Conservation (phyloP, 169 alveolate genomes). For the Neospora caninum region DNA sequence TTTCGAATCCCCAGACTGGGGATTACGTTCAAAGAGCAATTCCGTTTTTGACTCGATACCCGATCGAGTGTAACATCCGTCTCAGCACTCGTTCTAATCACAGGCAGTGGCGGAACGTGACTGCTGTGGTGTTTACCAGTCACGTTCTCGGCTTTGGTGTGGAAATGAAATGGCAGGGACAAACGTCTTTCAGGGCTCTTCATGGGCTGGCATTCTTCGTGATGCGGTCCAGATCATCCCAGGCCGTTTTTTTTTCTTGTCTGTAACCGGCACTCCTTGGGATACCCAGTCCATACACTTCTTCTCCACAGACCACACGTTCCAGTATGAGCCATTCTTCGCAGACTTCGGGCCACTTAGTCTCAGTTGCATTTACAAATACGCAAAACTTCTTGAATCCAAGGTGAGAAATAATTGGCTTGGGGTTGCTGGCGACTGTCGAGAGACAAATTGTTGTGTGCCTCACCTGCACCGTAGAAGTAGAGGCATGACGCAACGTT, state of each 20-base stretch:
- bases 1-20: no score
- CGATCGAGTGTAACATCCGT: no score
- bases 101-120: no score
- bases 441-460: background rate
- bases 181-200: slow-evolving; percentile 11
- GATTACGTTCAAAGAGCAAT: no score
- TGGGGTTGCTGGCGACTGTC: background rate
- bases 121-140: no score
- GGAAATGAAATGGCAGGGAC: background rate
- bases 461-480: background rate
- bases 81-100: no score
- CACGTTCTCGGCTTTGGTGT: background rate
- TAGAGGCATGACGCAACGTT: background rate
- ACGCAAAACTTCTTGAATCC: slow-evolving; percentile 53
- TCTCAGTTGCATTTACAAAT: slow-evolving; percentile 71
- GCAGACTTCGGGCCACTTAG: slow-evolving; percentile 95
- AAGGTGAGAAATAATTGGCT: slow-evolving; percentile 30
- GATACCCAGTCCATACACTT: slow-evolving; percentile 47
- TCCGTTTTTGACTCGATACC: no score
- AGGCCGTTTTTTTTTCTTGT: slow-evolving; percentile 33
- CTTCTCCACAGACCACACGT: slow-evolving; percentile 60
- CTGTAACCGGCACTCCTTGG: background rate
- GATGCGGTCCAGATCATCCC: slow-evolving; percentile 59
- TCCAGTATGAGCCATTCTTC: slow-evolving; percentile 92
- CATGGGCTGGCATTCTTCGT: slow-evolving; percentile 12